Evolutionary conservation across 1,284 basidiomycete species (phyloP), one percentile per base, ranked within the genome.

Genomic region (Puccinia coronata): DNA sequence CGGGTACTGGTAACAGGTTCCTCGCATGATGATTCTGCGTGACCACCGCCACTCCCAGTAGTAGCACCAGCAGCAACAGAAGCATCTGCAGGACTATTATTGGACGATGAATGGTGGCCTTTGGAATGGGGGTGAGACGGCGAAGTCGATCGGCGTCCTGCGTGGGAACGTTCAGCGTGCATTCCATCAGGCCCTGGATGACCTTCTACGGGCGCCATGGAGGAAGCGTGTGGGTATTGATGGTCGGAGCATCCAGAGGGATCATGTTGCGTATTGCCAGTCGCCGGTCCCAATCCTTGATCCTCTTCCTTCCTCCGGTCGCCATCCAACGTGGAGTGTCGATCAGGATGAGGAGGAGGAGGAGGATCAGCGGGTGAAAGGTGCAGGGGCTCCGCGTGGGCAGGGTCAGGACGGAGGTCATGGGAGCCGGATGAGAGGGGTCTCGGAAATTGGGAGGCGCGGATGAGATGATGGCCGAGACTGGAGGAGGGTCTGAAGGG

Each of bases 401-500:
- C n/a, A n/a, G n/a, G n/a, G n/a, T n/a, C n/a, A n/a, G 6, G 9
- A 70, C 12, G 23, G n/a, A 47, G 20, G 25, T 70, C 67, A 16
- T 47, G 23, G 41, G 51, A 71, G n/a, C 47, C 67, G 47, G 39
- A 34, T 2, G 23, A 74, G 23, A 9, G 11, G 23, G 53, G 16
- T 25, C 16, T 20, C 23, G 16, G 53, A n/a, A 47, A 1, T 25
- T 20, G 20, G 25, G 8, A 28, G 34, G 23, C 49, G 18, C 23
- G 71, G n/a, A 14, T 1, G 53, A 59, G 55, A 74, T 34, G 53
- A 36, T 59, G 72, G 12, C 49, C 53, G 16, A 57, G 53, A 43
- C 16, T 55, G 4, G 72, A 59, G 28, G 53, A 31, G n/a, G 63
- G 51, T 55, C 76, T 63, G 25, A 70, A 69, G 2, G 47, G 63